phyloP scores from a whole-genome alignment of 306 rosid species.

The Rosa multiflora region DNA sequence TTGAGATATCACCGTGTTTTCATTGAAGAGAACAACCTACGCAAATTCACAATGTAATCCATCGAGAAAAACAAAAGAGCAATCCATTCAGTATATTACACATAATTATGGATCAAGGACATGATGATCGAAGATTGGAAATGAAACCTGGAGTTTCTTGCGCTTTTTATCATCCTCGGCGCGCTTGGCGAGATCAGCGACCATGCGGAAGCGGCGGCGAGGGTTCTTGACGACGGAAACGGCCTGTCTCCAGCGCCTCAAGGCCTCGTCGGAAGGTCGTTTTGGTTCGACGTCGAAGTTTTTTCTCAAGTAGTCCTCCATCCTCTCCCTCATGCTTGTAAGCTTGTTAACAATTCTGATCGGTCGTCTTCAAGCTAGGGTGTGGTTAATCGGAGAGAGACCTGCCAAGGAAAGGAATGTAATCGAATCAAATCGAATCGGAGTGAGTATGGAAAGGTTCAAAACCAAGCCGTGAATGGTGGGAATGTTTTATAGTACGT shows the following conservation, averaged over 20 bases:
- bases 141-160: conserved; percentile 56
- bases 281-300: conserved; percentile 65
- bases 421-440: background rate
- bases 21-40: no score
- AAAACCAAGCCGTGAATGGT: conserved; percentile 15
- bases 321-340: conserved; percentile 44
- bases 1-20: no score
- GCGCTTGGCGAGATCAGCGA: conserved; percentile 85
- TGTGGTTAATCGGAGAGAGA: background rate
- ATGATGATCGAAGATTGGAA: no score
- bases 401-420: background rate
- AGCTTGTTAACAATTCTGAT: background rate
- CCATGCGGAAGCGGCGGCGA: conserved; percentile 89
- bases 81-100: background rate
- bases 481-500: background rate
- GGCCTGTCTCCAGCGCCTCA: conserved; percentile 81
- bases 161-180: conserved; percentile 64
- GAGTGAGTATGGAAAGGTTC: conserved; percentile 14
- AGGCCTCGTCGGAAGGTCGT: conserved; percentile 54
- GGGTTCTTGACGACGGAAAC: conserved; percentile 84
- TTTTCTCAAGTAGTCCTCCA: conserved; percentile 71
- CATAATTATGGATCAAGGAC: background rate
- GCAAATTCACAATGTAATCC: background rate
- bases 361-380: background rate
- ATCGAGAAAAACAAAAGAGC: background rate